phyloP scores from a whole-genome alignment of 163 green algal species.

The Scenedesmus sp. region DNA sequence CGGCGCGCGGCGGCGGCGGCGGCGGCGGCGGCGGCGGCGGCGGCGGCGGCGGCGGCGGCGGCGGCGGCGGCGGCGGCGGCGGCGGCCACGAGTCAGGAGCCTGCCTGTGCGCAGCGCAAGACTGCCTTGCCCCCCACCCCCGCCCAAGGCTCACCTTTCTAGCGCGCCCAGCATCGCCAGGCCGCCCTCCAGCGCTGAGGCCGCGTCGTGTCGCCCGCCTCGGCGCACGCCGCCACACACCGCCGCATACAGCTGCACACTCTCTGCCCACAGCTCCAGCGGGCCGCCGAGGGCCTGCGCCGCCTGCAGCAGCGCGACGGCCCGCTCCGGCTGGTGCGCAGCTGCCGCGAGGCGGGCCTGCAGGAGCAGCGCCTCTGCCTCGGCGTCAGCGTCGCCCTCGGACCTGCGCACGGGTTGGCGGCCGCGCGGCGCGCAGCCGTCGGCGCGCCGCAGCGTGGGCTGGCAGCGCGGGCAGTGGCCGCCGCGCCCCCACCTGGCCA shows the following conservation, averaged over 20 bases:
- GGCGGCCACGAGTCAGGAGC: no score
- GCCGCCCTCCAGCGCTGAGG: conserved; percentile 11
- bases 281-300: conserved; percentile 17
- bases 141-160: conserved; percentile 31
- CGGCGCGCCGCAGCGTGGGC: no score
- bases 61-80: no score
- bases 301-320: conserved; percentile 15
- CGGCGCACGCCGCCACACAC: neutral
- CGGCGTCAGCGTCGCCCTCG: neutral
- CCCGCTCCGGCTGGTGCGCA: neutral
- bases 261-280: conserved; percentile 20
- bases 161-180: conserved; percentile 10
- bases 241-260: conserved; percentile 38
- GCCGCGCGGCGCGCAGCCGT: no score
- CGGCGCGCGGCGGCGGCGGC: no score
- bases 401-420: conserved; percentile 9
- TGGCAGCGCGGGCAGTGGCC: no score
- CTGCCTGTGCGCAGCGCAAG: no score
- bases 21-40: no score
- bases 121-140: no score
- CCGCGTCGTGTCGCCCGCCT: neutral
- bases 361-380: conserved; percentile 18
- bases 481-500: neutral
- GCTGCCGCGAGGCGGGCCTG: conserved; percentile 18
- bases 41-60: no score